Base-by-base conservation (phyloP, 352 stramenopile species). In the Aphanomyces stellatus region DNA sequence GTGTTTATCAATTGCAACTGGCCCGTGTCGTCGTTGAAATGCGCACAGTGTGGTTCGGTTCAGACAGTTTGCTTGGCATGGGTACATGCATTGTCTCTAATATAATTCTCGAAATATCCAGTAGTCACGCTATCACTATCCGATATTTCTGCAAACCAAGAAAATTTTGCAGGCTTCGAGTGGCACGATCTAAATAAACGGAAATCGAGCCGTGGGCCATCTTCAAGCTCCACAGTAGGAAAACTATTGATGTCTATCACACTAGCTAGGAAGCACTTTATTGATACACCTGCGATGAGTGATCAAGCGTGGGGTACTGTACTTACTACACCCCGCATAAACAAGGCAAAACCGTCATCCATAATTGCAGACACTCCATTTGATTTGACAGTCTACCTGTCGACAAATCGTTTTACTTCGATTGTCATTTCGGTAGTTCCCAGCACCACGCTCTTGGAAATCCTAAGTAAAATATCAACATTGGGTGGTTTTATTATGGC, bases 121-220 rank as follows among this genome's bases (percentile, higher is more conserved):
- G 22, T 46, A 64, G 55, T 64, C 11, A 53, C 34, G 8, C 22
- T 64, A 5, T 35, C 55, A 13, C 30, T 64, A 4, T 33, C 37
- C 13, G 55, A 64, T 13, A 34, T 64, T 7, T 27, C 43, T 4
- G 28, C 33, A 11, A 43, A 46, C 3, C 55, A 35, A 19, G 55
- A 64, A 27, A 28, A 48, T 17, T 64, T 51, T 31, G 85, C 80
- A 70, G 79, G 80, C 10, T 95, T 95, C 67, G 91, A 92, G 65
- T 93, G 83, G 83, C 93, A 95, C 69, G 92, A 91, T 42, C 46
- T 95, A 8, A 69, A 93, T 1, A 95, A 95, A 63, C 70, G 81
- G 7, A 91, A 90, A 7, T 57, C 4, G 7, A 57, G 33, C 17
- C 79, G 81, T 31, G 79, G 89, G 43, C 61, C 56, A 46, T 33